phyloP scores from a whole-genome alignment of 2,329 filamentous ascomycete species.

The Curvularia sp. region DNA sequence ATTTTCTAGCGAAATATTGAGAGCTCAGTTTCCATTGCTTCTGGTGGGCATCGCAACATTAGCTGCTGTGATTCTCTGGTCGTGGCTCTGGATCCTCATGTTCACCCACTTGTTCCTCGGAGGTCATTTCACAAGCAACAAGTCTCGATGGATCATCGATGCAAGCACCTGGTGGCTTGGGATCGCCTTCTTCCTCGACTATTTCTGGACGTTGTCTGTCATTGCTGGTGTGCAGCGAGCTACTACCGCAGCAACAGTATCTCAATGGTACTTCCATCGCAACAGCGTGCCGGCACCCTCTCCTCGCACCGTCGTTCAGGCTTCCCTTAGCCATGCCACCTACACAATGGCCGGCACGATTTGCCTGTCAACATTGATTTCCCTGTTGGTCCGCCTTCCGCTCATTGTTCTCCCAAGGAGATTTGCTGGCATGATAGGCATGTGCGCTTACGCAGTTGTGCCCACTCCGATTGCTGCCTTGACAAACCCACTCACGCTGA shows the following conservation, averaged over 20 bases:
- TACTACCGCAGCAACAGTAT: conserved; percentile 92
- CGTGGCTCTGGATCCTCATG: conserved; percentile 96
- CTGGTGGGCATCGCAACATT: conserved; percentile 82
- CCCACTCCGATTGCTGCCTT: conserved; percentile 84
- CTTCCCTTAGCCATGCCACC: conserved; percentile 79
- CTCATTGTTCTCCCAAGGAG: conserved; percentile 82
- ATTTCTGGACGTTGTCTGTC: conserved; percentile 91
- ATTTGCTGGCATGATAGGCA: conserved; percentile 70
- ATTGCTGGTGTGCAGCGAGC: conserved; percentile 88
- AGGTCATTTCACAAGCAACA: conserved; percentile 72
- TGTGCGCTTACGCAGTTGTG: conserved; percentile 79
- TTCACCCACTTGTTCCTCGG: conserved; percentile 94
- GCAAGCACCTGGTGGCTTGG: conserved; percentile 93
- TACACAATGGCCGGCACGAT: conserved; percentile 93
- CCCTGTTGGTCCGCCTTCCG: conserved; percentile 81
- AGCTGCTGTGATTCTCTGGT: conserved; percentile 80
- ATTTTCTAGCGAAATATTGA: conserved; percentile 86
- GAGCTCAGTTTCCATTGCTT: conserved; percentile 82
- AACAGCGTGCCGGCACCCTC: conserved; percentile 78
- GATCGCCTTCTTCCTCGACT: conserved; percentile 89
- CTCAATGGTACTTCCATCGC: conserved; percentile 99
- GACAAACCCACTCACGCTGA: conserved; percentile 90
- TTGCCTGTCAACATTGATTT: conserved; percentile 82
- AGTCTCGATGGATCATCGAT: conserved; percentile 76
- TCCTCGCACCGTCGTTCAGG: conserved; percentile 80